These are phyloP conservation scores for Suillus discolor DNA, from an alignment of 768 basidiomycete genomes.

Conservation along the genomic window DNA sequence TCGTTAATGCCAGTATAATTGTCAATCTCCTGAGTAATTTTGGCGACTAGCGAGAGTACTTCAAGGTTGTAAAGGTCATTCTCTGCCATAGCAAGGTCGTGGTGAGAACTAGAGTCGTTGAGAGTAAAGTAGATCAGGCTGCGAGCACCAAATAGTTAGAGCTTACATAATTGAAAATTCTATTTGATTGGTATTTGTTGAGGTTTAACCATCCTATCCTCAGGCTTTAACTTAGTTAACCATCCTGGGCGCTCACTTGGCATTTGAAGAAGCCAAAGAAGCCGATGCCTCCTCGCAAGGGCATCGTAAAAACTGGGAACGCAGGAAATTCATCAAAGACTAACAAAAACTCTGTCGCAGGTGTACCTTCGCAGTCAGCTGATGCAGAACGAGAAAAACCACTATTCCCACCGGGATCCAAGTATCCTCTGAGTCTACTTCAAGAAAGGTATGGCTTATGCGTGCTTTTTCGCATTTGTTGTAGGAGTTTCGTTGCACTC, in stretches of 20 bases:
- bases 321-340: conserved; percentile 84
- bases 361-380: conserved; percentile 19
- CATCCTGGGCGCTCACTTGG: neutral
- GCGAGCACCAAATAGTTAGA: no score
- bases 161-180: no score
- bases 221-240: neutral
- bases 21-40: conserved; percentile 91
- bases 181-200: no score
- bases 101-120: conserved; percentile 9
- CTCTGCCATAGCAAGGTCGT: conserved; percentile 53
- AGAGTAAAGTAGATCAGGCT: neutral
- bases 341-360: conserved; percentile 25
- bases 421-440: conserved; percentile 78
- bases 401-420: conserved; percentile 83
- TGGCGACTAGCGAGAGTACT: conserved; percentile 85
- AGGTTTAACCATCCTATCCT: no score
- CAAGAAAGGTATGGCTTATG: conserved; percentile 62
- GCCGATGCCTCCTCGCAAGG: conserved; percentile 68
- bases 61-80: conserved; percentile 91
- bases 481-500: neutral
- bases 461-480: neutral
- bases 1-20: conserved; percentile 86
- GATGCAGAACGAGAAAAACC: conserved; percentile 48
- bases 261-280: conserved; percentile 1
- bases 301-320: conserved; percentile 86